phyloP scores from a whole-genome alignment of 2,329 filamentous ascomycete species.

The Colletotrichum musicola region DNA sequence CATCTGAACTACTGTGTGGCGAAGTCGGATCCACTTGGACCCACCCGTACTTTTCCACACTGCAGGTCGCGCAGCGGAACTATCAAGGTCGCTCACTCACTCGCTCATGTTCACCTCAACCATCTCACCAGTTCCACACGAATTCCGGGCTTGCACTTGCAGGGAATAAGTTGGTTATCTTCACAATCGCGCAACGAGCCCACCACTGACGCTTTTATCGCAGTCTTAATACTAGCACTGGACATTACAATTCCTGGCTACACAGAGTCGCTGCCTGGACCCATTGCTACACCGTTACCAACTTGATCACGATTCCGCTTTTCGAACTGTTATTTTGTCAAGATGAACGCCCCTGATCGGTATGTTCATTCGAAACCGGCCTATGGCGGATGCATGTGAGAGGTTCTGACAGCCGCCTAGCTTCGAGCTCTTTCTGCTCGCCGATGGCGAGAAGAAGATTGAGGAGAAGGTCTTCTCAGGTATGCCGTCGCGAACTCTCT shows the following conservation, averaged over 20 bases:
- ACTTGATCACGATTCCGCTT: neutral
- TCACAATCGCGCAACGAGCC: no score
- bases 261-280: neutral
- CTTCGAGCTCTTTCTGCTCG: conserved; percentile 93
- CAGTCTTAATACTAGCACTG: neutral
- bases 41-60: no score
- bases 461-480: conserved; percentile 89
- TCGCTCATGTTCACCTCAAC: no score
- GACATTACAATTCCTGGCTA: no score
- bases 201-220: no score
- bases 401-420: conserved; percentile 58
- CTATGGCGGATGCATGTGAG: neutral
- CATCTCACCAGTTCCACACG: no score
- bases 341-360: conserved; percentile 70
- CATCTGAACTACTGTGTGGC: no score
- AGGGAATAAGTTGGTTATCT: no score
- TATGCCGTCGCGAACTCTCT: conserved; percentile 59
- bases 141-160: no score
- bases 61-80: no score
- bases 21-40: no score
- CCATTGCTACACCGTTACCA: neutral
- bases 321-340: conserved; percentile 38
- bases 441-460: conserved; percentile 92
- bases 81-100: no score
- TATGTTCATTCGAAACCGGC: conserved; percentile 48